phyloP scores from a whole-genome alignment of 257 asterid genomes.

The Solanum bulbocastanum region DNA sequence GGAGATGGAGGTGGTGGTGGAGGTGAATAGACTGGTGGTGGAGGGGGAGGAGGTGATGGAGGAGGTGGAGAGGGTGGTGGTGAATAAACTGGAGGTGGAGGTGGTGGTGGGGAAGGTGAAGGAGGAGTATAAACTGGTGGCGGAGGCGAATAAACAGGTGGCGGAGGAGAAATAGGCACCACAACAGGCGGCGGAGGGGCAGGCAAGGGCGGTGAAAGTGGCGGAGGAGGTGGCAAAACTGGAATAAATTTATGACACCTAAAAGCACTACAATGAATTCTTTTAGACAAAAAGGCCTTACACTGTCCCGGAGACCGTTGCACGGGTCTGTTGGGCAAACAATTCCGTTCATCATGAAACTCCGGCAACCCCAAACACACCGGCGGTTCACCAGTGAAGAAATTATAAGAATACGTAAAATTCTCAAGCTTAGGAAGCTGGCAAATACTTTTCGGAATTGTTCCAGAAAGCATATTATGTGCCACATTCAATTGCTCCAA shows the following conservation, averaged over 20 bases:
- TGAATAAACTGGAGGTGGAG: not conserved
- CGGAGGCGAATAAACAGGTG: slow-evolving; percentile 6
- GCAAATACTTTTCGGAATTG: slow-evolving; percentile 57
- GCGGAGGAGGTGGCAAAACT: slow-evolving; percentile 29
- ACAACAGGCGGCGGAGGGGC: slow-evolving; percentile 17
- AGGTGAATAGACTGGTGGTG: not conserved
- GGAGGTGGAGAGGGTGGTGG: not conserved
- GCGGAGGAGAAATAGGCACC: slow-evolving; percentile 15
- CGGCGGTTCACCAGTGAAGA: slow-evolving; percentile 73
- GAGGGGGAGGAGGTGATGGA: slow-evolving; percentile 19
- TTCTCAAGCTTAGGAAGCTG: slow-evolving; percentile 52
- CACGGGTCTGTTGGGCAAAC: slow-evolving; percentile 54
- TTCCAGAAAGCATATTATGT: slow-evolving; percentile 46
- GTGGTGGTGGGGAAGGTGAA: not conserved
- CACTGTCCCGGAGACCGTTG: slow-evolving; percentile 58
- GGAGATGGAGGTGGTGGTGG: slow-evolving; percentile 38
- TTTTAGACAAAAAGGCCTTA: slow-evolving; percentile 40
- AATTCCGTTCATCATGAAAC: slow-evolving; percentile 46
- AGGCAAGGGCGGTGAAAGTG: slow-evolving; percentile 17
- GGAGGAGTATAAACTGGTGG: slow-evolving; percentile 4
- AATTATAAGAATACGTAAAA: slow-evolving; percentile 54
- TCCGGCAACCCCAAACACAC: slow-evolving; percentile 53
- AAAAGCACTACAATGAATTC: slow-evolving; percentile 61
- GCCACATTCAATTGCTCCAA: slow-evolving; percentile 84
- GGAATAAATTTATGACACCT: slow-evolving; percentile 64